These are phyloP conservation scores for Scenedesmus sp. DNA, from an alignment of 163 green algal species.

Conservation along the genomic window DNA sequence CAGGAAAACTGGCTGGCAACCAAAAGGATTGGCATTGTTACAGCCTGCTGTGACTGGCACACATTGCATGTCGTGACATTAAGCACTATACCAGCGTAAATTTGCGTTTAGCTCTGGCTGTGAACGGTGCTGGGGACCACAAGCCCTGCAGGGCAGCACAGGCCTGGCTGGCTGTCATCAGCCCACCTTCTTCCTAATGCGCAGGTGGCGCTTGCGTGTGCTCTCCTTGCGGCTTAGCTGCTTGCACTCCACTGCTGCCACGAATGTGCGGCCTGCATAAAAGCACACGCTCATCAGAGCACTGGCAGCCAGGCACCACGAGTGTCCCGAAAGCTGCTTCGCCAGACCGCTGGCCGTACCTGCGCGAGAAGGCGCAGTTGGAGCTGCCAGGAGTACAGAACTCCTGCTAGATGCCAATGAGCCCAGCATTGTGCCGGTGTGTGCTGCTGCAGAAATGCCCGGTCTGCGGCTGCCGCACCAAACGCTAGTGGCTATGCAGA, in stretches of 20 bases:
- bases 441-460: background rate
- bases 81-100: too few relatives aligned
- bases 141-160: background rate
- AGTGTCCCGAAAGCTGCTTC: slow-evolving; percentile 2
- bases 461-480: slow-evolving; percentile 3
- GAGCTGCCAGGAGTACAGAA: slow-evolving; percentile 18
- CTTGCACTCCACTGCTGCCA: slow-evolving; percentile 50
- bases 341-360: slow-evolving; percentile 15
- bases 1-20: background rate
- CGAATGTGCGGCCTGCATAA: slow-evolving; percentile 54
- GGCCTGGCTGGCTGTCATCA: background rate
- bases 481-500: background rate
- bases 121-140: too few relatives aligned
- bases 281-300: background rate
- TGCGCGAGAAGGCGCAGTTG: slow-evolving; percentile 6
- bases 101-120: too few relatives aligned
- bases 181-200: slow-evolving; percentile 79
- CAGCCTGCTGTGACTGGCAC: too few relatives aligned
- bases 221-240: slow-evolving; percentile 49
- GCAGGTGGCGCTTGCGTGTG: slow-evolving; percentile 71
- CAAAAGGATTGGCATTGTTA: background rate
- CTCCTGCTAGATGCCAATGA: slow-evolving; percentile 43
- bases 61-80: too few relatives aligned
- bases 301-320: slow-evolving; percentile 6
- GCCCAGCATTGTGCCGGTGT: slow-evolving; percentile 33